Evolutionary conservation across 306 rosid species (phyloP), one percentile per base, ranked within the genome.

Genomic region (Lablab purpureus): DNA sequence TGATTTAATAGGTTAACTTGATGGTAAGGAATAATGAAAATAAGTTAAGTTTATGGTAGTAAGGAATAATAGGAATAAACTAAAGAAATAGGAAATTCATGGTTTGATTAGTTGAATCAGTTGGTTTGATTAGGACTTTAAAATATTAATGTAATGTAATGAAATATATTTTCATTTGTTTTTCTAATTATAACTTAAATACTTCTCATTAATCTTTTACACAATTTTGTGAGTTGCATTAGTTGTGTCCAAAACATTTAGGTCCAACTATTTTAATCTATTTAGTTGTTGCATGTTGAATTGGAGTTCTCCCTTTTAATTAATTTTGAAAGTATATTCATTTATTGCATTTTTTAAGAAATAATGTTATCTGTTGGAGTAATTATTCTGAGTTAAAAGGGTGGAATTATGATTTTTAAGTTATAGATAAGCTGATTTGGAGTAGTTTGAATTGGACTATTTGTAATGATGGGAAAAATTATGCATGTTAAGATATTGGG

Each of bases 101-200:
- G 19, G 66, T 54, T 23, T 54, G 19, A 36, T 7, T 12, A 6
- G 76, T 52, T 22, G 64, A 51, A 19, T 56, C 0, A 0, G 63
- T 12, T 71, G 76, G 76, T 52, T 15, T 72, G 34, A 19, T 32
- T 51, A 71, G 65, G 66, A 66, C 34, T 71, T 51, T 34, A 32
- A 32, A 36, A 51, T 19, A 18, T 71, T 32, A 66, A 32, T 72
- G 45, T 72, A 36, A 5, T 17, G 64, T 72, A 36, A 13, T 17
- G 64, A 59, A 46, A 71, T 49, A 2, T 8, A 9, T 58, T 13
- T 11, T 18, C 19, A 27, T 59, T 59, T 22, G 34, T 23, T 56
- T 30, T 12, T 4, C 62, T 59, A 14, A 59, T 3, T 56, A 7
- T 56, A 56, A 60, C 12, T 8, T 25, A n/a, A 13, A 17, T 63